phyloP scores from a whole-genome alignment of 139 green algal species.

The Gonium pectorale region DNA sequence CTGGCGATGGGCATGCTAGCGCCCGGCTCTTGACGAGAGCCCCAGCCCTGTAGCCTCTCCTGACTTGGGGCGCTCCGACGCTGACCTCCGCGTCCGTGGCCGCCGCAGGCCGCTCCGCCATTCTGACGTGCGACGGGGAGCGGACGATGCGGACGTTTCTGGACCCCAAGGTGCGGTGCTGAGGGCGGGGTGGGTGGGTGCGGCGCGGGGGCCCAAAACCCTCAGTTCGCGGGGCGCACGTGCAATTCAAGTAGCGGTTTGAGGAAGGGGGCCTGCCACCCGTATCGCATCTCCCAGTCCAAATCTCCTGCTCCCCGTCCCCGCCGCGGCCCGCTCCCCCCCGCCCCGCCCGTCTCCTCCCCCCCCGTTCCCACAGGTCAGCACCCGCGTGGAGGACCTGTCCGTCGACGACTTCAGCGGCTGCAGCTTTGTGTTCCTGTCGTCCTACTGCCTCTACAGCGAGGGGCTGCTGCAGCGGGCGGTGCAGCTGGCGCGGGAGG shows the following conservation, averaged over 20 bases:
- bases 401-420: slow-evolving; percentile 49
- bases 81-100: background rate
- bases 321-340: no score
- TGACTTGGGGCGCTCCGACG: no score
- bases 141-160: slow-evolving; percentile 79
- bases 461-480: slow-evolving; percentile 41
- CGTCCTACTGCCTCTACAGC: slow-evolving; percentile 69
- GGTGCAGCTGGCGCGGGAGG: slow-evolving; percentile 18
- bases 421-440: slow-evolving; percentile 57
- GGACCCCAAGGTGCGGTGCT: slow-evolving; percentile 33
- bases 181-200: background rate
- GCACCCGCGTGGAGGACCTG: slow-evolving; percentile 41
- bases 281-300: no score
- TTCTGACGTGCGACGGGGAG: slow-evolving; percentile 67
- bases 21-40: no score
- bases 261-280: no score
- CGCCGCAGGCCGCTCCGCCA: slow-evolving; percentile 60
- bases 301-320: no score
- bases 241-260: no score
- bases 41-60: no score
- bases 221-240: no score
- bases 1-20: no score
- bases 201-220: no score
- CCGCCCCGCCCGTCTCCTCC: background rate
- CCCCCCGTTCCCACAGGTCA: background rate